These are phyloP conservation scores for Zalerion maritima DNA, from an alignment of 495 filamentous ascomycete species.

Conservation along the genomic window DNA sequence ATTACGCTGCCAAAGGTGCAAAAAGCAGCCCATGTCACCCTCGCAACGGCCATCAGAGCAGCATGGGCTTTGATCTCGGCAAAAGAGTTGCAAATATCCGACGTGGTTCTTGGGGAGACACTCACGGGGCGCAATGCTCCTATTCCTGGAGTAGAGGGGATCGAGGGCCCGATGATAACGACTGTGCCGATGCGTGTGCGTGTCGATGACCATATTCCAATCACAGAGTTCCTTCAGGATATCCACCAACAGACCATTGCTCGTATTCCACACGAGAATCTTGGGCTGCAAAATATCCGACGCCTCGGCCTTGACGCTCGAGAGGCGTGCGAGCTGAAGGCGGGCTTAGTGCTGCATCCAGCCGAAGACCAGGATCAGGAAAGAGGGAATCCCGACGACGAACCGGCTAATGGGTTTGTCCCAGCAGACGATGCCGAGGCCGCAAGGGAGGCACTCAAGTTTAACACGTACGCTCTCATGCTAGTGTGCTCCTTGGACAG, in stretches of 20 bases:
- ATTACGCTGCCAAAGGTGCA: constrained; percentile 26
- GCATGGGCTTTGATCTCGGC: constrained; percentile 47
- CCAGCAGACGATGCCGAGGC: constrained; percentile 35
- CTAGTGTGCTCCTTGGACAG: constrained; percentile 42
- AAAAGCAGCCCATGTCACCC: constrained; percentile 32
- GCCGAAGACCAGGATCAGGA: constrained; percentile 14
- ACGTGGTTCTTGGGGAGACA: constrained; percentile 41
- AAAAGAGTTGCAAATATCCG: constrained; percentile 36
- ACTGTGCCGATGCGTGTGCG: constrained; percentile 48
- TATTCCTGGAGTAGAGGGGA: constrained; percentile 33
- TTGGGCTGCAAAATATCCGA: constrained; percentile 56
- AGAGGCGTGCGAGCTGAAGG: constrained; percentile 45
- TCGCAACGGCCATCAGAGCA: constrained; percentile 44
- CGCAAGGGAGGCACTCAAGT: constrained; percentile 47
- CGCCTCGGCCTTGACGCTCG: constrained; percentile 44
- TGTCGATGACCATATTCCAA: constrained; percentile 14
- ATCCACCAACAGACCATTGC: constrained; percentile 39
- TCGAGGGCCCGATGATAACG: constrained; percentile 47
- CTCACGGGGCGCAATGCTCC: constrained; percentile 39
- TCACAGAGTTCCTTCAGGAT: constrained; percentile 25
- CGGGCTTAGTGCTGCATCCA: constrained; percentile 33
- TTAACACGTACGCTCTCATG: constrained; percentile 55
- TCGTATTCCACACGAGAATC: constrained; percentile 47
- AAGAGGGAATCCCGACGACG: constrained; percentile 15
- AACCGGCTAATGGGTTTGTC: constrained; percentile 33